A percentile compares a stretch with the other conserved stretches of the same genome.
Conservation (phyloP, 75 land plant species). For the Adiantum capillusveneris region DNA sequence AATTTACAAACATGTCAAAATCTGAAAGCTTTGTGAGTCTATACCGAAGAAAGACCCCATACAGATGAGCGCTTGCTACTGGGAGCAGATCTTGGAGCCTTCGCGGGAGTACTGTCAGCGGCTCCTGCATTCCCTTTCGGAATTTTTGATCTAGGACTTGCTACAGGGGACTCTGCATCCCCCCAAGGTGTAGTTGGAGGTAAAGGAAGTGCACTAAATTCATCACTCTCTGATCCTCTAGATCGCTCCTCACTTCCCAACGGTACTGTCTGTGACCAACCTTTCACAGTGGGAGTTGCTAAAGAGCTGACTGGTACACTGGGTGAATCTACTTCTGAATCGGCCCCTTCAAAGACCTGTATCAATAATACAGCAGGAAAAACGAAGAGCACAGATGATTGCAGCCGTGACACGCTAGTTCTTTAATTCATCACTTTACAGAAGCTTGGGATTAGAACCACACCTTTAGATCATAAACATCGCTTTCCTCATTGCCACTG, state of each 20-base stretch:
- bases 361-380: too few relatives aligned
- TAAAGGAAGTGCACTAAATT: constrained; percentile 4
- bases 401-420: too few relatives aligned
- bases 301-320: constrained; percentile 23
- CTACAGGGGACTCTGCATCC: constrained; percentile 37
- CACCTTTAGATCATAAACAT: constrained; percentile 94
- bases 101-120: not conserved
- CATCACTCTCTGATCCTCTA: constrained; percentile 15
- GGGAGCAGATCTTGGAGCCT: constrained; percentile 17
- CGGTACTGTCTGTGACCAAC: constrained; percentile 18
- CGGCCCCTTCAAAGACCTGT: constrained; percentile 71
- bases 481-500: constrained; percentile 88
- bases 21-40: too few relatives aligned
- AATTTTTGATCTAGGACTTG: constrained; percentile 26
- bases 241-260: constrained; percentile 16
- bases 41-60: constrained; percentile 57
- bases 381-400: too few relatives aligned
- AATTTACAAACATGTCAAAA: too few relatives aligned
- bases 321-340: constrained; percentile 57
- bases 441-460: too few relatives aligned
- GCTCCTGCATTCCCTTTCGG: constrained; percentile 9
- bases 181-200: constrained; percentile 54
- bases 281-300: constrained; percentile 19
- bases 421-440: too few relatives aligned
- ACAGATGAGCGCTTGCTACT: constrained; percentile 51